These are phyloP conservation scores for Sclerotinia nivalis DNA, from an alignment of 2,329 filamentous ascomycete genomes.

Conservation along the genomic window DNA sequence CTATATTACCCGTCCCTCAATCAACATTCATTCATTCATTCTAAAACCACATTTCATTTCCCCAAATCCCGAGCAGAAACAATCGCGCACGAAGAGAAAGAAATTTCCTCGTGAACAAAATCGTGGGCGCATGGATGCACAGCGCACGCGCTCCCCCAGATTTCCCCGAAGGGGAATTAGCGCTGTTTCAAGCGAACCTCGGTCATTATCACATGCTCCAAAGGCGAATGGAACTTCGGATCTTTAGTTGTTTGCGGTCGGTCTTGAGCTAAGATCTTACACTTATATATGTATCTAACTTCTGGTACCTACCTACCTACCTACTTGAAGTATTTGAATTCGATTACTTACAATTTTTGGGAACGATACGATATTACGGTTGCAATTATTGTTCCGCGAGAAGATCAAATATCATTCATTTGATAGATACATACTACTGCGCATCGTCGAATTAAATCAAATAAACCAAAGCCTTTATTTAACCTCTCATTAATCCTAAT, in stretches of 20 bases:
- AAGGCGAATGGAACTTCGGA: not conserved
- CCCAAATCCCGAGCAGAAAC: not conserved
- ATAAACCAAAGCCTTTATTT: not conserved
- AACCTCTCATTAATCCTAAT: not conserved
- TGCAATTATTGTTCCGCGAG: not conserved
- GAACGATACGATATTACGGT: not conserved
- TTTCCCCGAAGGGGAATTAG: conserved; percentile 16
- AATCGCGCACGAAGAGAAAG: not conserved
- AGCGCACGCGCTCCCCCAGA: conserved; percentile 8
- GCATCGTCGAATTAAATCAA: no score
- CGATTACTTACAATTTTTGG: no score
- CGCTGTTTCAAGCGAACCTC: not conserved
- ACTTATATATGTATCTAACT: not conserved
- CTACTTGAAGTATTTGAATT: not conserved
- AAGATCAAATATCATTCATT: not conserved
- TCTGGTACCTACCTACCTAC: not conserved
- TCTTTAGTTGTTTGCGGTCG: not conserved
- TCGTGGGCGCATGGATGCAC: not conserved
- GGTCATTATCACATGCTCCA: conserved; percentile 19
- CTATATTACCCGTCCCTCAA: no score
- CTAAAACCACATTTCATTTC: not conserved
- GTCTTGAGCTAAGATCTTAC: not conserved
- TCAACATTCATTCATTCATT: not conserved
- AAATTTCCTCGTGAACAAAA: not conserved
- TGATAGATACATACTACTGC: not conserved